A percentile compares a stretch with the other conserved stretches of the same genome.
Conservation (phyloP, 164 flowering plant genomes). For the Nymphaea colorata region DNA sequence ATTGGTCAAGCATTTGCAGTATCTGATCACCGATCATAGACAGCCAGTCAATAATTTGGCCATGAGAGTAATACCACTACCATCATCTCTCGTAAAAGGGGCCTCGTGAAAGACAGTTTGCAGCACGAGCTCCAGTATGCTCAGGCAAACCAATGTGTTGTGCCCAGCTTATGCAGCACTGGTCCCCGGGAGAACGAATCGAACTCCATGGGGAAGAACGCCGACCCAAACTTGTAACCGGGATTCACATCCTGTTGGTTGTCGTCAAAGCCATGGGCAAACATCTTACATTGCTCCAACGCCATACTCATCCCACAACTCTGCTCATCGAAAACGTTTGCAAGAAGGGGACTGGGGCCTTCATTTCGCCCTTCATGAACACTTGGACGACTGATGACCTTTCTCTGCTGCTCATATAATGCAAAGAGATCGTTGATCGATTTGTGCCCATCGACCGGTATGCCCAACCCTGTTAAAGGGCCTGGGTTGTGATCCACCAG, state of each 20-base stretch:
- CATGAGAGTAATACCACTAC: not conserved
- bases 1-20: not conserved
- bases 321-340: conserved; percentile 19
- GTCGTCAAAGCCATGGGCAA: conserved; percentile 20
- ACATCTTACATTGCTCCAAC: conserved; percentile 24
- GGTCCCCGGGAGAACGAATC: conserved; percentile 19
- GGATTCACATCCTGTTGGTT: conserved; percentile 15
- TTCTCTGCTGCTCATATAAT: conserved; percentile 26
- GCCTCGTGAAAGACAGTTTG: not conserved
- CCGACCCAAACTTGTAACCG: conserved; percentile 32
- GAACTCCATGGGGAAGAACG: conserved; percentile 30
- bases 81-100: not conserved
- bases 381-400: conserved; percentile 8
- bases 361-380: conserved; percentile 17
- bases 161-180: conserved; percentile 32
- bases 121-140: not conserved
- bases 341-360: conserved; percentile 19
- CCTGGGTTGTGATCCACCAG: conserved; percentile 15
- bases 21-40: not conserved
- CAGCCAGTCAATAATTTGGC: not conserved
- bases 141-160: conserved; percentile 37
- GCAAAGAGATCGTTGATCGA: conserved; percentile 55
- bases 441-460: conserved; percentile 63
- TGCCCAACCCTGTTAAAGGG: conserved; percentile 16
- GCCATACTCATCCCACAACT: conserved; percentile 20